These are phyloP conservation scores for Mycena leptocephala DNA, from an alignment of 768 basidiomycete species.

Conservation along the genomic window DNA sequence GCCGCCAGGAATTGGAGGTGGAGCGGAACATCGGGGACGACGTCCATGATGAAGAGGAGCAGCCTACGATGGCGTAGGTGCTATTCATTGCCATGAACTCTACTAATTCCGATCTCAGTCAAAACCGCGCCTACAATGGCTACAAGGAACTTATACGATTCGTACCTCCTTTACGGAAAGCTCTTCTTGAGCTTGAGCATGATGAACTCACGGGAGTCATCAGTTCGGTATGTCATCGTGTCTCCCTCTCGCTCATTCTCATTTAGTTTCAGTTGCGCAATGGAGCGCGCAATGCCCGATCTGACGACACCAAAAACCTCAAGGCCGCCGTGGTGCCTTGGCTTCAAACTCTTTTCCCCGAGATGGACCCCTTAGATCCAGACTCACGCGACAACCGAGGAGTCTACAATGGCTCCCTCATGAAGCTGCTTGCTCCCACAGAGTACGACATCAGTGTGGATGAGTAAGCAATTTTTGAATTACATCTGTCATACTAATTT, in stretches of 20 bases:
- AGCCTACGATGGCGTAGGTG: neutral
- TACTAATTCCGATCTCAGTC: neutral
- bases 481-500: too few relatives aligned
- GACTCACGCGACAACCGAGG: slow-evolving; percentile 3
- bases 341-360: neutral
- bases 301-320: slow-evolving; percentile 11
- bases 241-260: neutral
- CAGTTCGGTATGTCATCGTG: neutral
- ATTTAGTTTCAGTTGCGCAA: neutral
- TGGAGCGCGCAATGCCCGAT: slow-evolving; percentile 5
- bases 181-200: neutral
- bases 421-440: neutral
- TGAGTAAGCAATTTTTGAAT: neutral
- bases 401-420: neutral
- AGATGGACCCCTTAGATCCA: neutral
- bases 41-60: neutral
- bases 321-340: slow-evolving; percentile 4
- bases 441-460: neutral
- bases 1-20: neutral
- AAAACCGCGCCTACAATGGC: neutral
- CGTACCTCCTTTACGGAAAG: neutral
- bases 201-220: neutral
- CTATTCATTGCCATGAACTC: too few relatives aligned
- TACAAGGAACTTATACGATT: neutral
- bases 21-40: neutral